These are phyloP conservation scores for Spinacia oleracea DNA, from an alignment of 179 eudicot species.

Conservation along the genomic window DNA sequence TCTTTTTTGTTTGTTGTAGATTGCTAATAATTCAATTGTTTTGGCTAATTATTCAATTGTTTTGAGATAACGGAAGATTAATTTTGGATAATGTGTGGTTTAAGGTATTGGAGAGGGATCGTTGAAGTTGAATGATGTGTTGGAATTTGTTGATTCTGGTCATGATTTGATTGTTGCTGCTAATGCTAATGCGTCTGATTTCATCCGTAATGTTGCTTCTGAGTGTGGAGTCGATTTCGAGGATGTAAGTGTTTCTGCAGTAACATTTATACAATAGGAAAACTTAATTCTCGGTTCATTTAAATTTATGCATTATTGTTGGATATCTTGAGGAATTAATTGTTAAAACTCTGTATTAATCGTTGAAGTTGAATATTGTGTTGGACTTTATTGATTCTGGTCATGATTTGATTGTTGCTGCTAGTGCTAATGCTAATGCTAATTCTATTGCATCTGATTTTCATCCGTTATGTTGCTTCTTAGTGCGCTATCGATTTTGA, in stretches of 20 bases:
- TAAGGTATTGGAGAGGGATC: conserved; percentile 69
- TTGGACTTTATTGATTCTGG: conserved; percentile 51
- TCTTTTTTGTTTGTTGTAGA: neutral
- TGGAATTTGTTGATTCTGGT: conserved; percentile 85
- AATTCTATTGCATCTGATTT: conserved; percentile 78
- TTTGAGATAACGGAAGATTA: neutral
- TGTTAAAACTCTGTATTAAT: too few relatives aligned
- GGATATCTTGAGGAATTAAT: neutral
- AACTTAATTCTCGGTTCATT: neutral
- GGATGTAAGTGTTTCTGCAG: conserved; percentile 40
- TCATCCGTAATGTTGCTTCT: conserved; percentile 64
- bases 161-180: conserved; percentile 76
- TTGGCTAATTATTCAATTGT: neutral
- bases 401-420: conserved; percentile 72
- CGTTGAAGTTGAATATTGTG: neutral
- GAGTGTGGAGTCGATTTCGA: conserved; percentile 85
- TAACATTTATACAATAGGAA: neutral
- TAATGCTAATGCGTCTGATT: conserved; percentile 64
- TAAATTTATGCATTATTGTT: neutral
- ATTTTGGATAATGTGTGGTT: neutral
- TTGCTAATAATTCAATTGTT: neutral
- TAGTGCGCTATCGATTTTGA: conserved; percentile 84
- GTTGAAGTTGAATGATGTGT: conserved; percentile 53
- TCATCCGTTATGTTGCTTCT: conserved; percentile 64
- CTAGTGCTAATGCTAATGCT: conserved; percentile 52